phyloP scores from a whole-genome alignment of 495 filamentous ascomycete species.

The Penicillium simplicissimum region DNA sequence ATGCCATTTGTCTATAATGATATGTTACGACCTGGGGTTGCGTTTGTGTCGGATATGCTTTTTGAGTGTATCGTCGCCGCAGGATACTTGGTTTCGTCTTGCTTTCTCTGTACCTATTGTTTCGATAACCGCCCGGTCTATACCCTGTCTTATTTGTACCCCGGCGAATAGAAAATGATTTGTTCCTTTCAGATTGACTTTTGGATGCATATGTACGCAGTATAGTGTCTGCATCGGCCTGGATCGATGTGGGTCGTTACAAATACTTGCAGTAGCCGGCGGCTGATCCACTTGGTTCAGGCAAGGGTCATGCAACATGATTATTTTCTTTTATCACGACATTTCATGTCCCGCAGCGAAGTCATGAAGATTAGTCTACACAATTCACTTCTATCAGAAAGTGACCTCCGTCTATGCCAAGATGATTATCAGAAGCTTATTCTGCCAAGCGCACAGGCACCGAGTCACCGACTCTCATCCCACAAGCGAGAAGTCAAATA shows the following conservation, averaged over 20 bases:
- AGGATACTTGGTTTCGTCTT: slow-evolving; percentile 5
- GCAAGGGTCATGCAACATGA: slow-evolving; percentile 12
- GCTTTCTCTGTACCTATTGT: slow-evolving; percentile 26
- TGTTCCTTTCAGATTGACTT: background rate
- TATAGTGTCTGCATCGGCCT: background rate
- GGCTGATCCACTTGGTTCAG: background rate
- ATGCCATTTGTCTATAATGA: slow-evolving; percentile 30
- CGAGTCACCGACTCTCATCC: slow-evolving; percentile 4
- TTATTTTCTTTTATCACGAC: background rate
- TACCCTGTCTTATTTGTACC: slow-evolving; percentile 2
- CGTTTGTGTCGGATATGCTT: slow-evolving; percentile 14
- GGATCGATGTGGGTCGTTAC: background rate
- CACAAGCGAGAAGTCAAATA: slow-evolving; percentile 4
- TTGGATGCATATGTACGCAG: background rate
- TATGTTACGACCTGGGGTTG: slow-evolving; percentile 24
- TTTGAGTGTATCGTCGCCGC: slow-evolving; percentile 9
- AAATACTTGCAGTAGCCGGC: background rate
- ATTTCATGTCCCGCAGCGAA: background rate
- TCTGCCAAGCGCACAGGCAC: slow-evolving; percentile 19
- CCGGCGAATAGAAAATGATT: background rate
- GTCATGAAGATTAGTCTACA: background rate
- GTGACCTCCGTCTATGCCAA: slow-evolving; percentile 4
- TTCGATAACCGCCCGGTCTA: slow-evolving; percentile 12
- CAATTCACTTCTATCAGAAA: background rate
- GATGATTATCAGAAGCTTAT: slow-evolving; percentile 8